Conservation (phyloP, 1,284 basidiomycete species). For the Heliocybe sulcata region DNA sequence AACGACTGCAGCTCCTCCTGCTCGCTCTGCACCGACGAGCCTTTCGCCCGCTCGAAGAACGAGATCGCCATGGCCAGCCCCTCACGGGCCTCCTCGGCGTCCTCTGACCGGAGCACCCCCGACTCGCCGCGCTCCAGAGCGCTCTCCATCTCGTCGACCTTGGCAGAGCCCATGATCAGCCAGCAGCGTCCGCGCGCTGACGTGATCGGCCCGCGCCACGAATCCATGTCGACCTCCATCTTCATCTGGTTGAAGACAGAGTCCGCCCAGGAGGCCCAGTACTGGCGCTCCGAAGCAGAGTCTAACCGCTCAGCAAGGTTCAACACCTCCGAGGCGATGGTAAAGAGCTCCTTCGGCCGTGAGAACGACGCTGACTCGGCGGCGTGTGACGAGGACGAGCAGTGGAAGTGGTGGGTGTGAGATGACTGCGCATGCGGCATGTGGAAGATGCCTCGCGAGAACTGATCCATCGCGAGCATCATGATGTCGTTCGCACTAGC, state of each 20-base stretch:
- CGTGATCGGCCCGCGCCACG: conserved; percentile 37
- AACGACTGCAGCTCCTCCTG: conserved; percentile 29
- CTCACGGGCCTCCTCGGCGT: conserved; percentile 46
- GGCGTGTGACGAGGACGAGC: conserved; percentile 5
- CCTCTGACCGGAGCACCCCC: conserved; percentile 29
- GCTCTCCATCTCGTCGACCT: conserved; percentile 44
- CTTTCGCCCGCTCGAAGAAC: conserved; percentile 45
- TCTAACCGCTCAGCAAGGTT: conserved; percentile 48
- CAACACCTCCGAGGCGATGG: conserved; percentile 53
- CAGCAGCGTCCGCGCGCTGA: conserved; percentile 45
- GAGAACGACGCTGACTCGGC: conserved; percentile 30
- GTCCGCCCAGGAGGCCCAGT: conserved; percentile 57
- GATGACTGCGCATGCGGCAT: conserved; percentile 50
- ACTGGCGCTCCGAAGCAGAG: conserved; percentile 31
- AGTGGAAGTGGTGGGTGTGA: conserved; percentile 12
- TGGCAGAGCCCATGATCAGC: conserved; percentile 44
- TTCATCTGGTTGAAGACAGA: conserved; percentile 54
- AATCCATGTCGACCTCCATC: conserved; percentile 42
- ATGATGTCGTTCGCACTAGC: conserved; percentile 44
- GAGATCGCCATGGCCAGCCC: conserved; percentile 36
- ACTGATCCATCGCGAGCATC: conserved; percentile 57
- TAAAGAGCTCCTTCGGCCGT: conserved; percentile 50
- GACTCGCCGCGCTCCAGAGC: conserved; percentile 35
- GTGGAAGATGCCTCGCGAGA: conserved; percentile 58
- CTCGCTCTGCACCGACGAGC: conserved; percentile 21